phyloP scores from a whole-genome alignment of 2,329 filamentous ascomycete genomes.

The Colletotrichum incanum region DNA sequence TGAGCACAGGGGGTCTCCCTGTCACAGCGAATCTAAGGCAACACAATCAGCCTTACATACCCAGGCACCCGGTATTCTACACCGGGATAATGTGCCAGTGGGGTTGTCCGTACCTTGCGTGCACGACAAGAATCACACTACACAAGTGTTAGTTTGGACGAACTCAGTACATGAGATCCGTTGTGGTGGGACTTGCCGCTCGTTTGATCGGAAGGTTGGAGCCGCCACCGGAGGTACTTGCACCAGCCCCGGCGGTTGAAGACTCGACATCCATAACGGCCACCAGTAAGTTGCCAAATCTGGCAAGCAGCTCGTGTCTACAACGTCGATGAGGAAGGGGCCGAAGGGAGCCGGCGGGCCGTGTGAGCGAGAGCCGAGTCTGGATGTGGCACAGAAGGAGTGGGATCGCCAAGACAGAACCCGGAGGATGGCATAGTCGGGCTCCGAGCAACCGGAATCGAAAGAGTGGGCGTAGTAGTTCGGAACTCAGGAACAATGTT shows the following conservation, averaged over 20 bases:
- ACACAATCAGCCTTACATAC: constrained; percentile 14
- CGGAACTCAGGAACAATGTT: constrained; percentile 4
- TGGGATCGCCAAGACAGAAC: constrained; percentile 3
- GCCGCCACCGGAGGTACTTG: constrained; percentile 15
- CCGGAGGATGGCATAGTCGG: constrained; percentile 15
- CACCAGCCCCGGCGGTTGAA: not conserved
- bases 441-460: constrained; percentile 14
- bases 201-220: constrained; percentile 32
- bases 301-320: not conserved
- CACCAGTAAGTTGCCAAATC: not conserved
- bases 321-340: constrained; percentile 1
- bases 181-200: constrained; percentile 27
- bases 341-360: constrained; percentile 7
- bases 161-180: not conserved
- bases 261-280: constrained; percentile 29
- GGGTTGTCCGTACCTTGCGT: constrained; percentile 49
- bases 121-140: constrained; percentile 54
- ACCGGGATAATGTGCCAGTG: not conserved
- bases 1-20: constrained; percentile 31
- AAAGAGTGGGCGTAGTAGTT: constrained; percentile 4
- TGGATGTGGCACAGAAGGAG: not conserved
- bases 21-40: constrained; percentile 31
- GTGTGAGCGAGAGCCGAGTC: constrained; percentile 2
- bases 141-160: constrained; percentile 10
- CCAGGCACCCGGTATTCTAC: not conserved